Base-by-base conservation (phyloP, 2,329 filamentous ascomycete species). In the Aspergillus sp. region DNA sequence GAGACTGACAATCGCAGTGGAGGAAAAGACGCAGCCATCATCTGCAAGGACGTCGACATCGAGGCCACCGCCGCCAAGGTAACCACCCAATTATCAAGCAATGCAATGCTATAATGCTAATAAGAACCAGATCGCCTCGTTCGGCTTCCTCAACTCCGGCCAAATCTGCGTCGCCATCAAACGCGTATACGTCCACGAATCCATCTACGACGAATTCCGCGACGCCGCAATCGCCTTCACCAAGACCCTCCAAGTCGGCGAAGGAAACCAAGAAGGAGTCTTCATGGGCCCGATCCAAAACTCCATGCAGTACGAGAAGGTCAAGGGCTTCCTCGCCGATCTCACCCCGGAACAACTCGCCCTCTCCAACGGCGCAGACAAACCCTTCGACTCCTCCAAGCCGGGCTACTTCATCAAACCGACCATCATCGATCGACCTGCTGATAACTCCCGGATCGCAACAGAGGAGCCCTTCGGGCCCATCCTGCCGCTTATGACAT, bases 241-340 rank as follows among this genome's bases (percentile, higher is more conserved):
- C 40, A 77, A 80, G 52, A 61, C 60, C 2, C 57, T 79, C 23
- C 73, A 75, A 51, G 66, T 76, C 46, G 80, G 75, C 66, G 57
- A 70, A 43, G 68, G 69, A 56, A 72, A 64, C 64, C 70, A 81
- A 54, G 77, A 73, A 50, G 75, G 75, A 44, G 77, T 80, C 44
- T 68, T 83, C 40, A 80, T 86, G 56, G 83, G 85, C 0, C 87
- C 87, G 0, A 72, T 89, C 3, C 85, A 86, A 60, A 90, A 90
- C 71, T 72, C 79, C 62, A 82, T 85, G 80, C 87, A 90, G 70
- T 89, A 80, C 66, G 82, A 87, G 49, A 81, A 80, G 23, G 83
- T 86, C 27, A 82, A 81, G 65, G 70, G 75, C 14, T 81, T 86
- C 61, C 79, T 88, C 52, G 77, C 78, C 12, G 83, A 86, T 52